Conservation (phyloP, 768 basidiomycete species). For the Exidia glandulosa region DNA sequence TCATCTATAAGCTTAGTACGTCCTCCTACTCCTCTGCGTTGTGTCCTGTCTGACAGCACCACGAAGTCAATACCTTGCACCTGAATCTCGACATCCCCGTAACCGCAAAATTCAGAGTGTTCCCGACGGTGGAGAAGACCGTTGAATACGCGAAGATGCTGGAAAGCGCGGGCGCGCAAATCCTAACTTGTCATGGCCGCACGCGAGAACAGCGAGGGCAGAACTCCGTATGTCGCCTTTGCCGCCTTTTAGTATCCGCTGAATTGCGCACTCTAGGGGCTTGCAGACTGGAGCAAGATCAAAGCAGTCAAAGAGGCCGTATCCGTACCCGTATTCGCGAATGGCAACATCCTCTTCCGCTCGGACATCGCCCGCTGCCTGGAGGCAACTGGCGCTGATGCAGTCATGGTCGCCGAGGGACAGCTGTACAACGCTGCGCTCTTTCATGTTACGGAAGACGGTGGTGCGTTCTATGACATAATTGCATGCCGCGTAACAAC, state of each 20-base stretch:
- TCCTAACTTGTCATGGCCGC: constrained; percentile 88
- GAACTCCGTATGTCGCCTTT: constrained; percentile 37
- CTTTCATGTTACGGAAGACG: constrained; percentile 25
- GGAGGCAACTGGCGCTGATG: constrained; percentile 77
- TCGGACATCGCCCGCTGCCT: constrained; percentile 76
- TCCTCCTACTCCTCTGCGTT: constrained; percentile 21
- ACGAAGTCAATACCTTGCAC: constrained; percentile 75
- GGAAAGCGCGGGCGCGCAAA: constrained; percentile 88
- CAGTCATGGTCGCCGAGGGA: constrained; percentile 91
- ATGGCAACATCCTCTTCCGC: constrained; percentile 87
- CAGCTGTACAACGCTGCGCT: constrained; percentile 87
- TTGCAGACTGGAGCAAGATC: constrained; percentile 87
- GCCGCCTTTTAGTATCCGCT: neutral
- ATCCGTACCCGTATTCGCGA: constrained; percentile 88
- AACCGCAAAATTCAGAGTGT: constrained; percentile 92
- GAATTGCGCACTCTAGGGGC: constrained; percentile 35
- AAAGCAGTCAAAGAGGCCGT: constrained; percentile 84
- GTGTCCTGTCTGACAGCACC: neutral
- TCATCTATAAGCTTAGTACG: constrained; percentile 67
- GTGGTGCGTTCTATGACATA: constrained; percentile 8
- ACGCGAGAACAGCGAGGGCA: constrained; percentile 87
- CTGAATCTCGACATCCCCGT: constrained; percentile 80
- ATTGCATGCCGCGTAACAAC: constrained; percentile 25
- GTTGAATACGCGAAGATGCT: constrained; percentile 95
- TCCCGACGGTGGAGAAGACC: constrained; percentile 74